Base-by-base conservation (phyloP, 2,329 filamentous ascomycete genomes). In the Fusarium sp. region DNA sequence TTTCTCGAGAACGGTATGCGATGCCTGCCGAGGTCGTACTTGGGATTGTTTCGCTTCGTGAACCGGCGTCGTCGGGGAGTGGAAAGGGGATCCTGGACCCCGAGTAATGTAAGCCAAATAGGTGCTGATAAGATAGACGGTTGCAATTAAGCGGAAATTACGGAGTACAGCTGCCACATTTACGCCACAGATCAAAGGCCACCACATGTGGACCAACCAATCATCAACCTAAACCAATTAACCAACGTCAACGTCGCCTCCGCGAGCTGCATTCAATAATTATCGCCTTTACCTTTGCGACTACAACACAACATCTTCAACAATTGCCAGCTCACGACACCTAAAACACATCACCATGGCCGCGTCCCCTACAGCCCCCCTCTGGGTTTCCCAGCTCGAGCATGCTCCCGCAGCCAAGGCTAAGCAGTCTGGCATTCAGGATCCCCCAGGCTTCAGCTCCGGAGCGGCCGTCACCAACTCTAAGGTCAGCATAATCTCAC, bases 361-460 rank as follows among this genome's bases (percentile, higher is more conserved):
- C 64, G 77, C 79, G 60, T 64, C 77, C 61, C 66, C 79, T 82
- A 83, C 44, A 49, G 65, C 72, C 16, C 94, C 94, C 34, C 84
- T 87, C 85, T 99, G 96, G 96, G 93, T 95, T 34, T 81, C 90
- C 70, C 91, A 97, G 76, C 87, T 98, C 73, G 90, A 91, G 77
- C 88, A 88, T 46, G 88, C 93, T 32, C 89, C 93, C 25, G 79
- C 87, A 25, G 78, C 88, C 53, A 92, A 89, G 79, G 81, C 90
- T 54, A 94, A 93, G 81, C 85, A 87, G 53, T 78, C 83, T 74
- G 87, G 86, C 78, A 90, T 98, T 72, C 86, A 91, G 62, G 94
- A 99, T 79, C 96, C 96, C 52, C 93, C 93, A 57, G 95, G 96
- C 77, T 98, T 91, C 84, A 89, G 80, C 82, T 89, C 80, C 78